Percentiles rank a stretch among this genome's conserved stretches.
These are phyloP conservation scores for Daldinia childiae DNA, from an alignment of 495 filamentous ascomycete species.

Conservation along the genomic window DNA sequence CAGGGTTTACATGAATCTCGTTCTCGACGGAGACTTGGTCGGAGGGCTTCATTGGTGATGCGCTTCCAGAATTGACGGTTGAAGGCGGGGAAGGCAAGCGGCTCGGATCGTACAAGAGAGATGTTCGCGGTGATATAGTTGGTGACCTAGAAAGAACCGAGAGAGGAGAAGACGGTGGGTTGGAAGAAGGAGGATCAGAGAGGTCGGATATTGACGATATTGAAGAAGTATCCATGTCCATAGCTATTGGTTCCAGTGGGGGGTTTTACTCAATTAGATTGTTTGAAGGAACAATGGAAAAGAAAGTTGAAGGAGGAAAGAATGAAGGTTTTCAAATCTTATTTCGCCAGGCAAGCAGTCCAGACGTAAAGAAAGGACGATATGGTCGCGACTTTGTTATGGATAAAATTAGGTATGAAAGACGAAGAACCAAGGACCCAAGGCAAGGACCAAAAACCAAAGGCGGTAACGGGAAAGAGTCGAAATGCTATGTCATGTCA, in stretches of 20 bases:
- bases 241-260: constrained; percentile 11
- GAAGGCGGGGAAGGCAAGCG: constrained; percentile 58
- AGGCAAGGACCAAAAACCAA: neutral
- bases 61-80: constrained; percentile 52
- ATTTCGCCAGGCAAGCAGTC: neutral
- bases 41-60: constrained; percentile 53
- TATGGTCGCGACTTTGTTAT: neutral
- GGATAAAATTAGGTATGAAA: neutral
- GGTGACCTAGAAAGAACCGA: constrained; percentile 64
- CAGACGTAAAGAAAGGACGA: neutral
- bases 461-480: constrained; percentile 13
- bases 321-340: neutral
- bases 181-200: constrained; percentile 47
- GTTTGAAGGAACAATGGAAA: neutral
- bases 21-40: constrained; percentile 45
- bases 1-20: constrained; percentile 64
- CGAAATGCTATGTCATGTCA: constrained; percentile 27
- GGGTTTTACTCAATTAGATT: constrained; percentile 1
- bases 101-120: constrained; percentile 30
- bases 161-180: constrained; percentile 60
- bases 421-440: neutral
- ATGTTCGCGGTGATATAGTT: constrained; percentile 48
- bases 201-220: constrained; percentile 42
- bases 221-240: constrained; percentile 41
- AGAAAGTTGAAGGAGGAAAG: constrained; percentile 4